Base-by-base conservation (phyloP, 75 land plant genomes). In the Sequoiadendron giganteum region DNA sequence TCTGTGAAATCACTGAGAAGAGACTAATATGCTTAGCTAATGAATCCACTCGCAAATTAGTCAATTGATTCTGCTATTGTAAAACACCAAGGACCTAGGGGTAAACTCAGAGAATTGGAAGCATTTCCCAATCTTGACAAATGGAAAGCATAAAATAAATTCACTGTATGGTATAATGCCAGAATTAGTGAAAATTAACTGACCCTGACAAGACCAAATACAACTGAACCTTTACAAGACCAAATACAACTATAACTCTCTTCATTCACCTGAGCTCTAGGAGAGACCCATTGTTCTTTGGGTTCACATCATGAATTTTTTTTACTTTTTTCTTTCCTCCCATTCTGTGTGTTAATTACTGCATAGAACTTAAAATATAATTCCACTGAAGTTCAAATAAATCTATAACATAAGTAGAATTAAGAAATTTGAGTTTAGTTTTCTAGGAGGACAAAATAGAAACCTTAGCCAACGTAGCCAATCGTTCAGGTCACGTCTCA, bases 391-490 rank as follows among this genome's bases (percentile, higher is more conserved):
- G 28, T 39, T 42, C 10, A 16, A 80, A 80, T 42, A 42, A 80
- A 80, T 28, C 84, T 82, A 28, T 82, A 34, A 47, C 49, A 47
- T 3, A n/a, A 82, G 47, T 8, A 79, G 15, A 45, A 82, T 8
- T 0, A 25, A n/a, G 4, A 45, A 82, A 49, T 14, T 28, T 47
- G n/a, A 42, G 16, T 47, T 40, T 47, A 42, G 16, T n/a, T 28
- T 82, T 40, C 77, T 13, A 82, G n/a, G 54, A 49, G 49, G 34
- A 48, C 25, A 49, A 19, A 52, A 72, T 10, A 58, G 55, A 47
- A 19, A 95, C 96, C 95, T 94, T 40, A 95, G 85, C 96, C 96
- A 95, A 87, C 79, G 36, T 13, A 95, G 87, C 96, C 96, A 95
- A 86, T 92, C 95, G 73, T 90, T 93, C 43, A 95, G 43, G 85